Conservation (phyloP, 106 monocot genomes). For the Platanthera zijinensis region DNA sequence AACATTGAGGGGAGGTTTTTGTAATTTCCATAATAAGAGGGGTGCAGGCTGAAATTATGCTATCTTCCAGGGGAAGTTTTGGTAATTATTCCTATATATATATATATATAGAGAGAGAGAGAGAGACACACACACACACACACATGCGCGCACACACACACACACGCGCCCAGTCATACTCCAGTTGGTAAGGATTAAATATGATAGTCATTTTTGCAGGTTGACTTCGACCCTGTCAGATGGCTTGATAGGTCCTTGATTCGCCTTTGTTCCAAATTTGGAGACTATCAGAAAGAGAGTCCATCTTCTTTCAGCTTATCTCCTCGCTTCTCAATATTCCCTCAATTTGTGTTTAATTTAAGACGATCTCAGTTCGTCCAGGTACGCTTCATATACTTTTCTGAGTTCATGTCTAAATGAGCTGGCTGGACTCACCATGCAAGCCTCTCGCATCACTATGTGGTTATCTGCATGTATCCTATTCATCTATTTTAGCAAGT, state of each 20-base stretch:
- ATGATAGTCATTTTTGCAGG: conserved; percentile 31
- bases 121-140: too few relatives aligned
- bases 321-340: conserved; percentile 87
- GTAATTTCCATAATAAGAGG: too few relatives aligned
- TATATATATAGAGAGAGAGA: background rate
- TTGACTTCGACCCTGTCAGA: conserved; percentile 93
- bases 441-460: background rate
- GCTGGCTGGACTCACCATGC: background rate
- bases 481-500: background rate
- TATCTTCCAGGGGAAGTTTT: background rate
- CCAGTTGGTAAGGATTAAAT: background rate
- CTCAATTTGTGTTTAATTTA: conserved; percentile 90
- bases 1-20: too few relatives aligned
- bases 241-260: conserved; percentile 94
- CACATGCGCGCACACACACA: too few relatives aligned
- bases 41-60: too few relatives aligned
- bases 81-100: background rate
- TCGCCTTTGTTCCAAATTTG: conserved; percentile 83
- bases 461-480: background rate
- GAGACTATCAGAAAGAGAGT: conserved; percentile 85
- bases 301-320: conserved; percentile 89
- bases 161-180: too few relatives aligned
- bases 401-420: background rate
- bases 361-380: conserved; percentile 98
- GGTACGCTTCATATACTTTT: conserved; percentile 25